These are phyloP conservation scores for Nicotiana obtusifolia DNA, from an alignment of 257 asterid species.

Conservation along the genomic window DNA sequence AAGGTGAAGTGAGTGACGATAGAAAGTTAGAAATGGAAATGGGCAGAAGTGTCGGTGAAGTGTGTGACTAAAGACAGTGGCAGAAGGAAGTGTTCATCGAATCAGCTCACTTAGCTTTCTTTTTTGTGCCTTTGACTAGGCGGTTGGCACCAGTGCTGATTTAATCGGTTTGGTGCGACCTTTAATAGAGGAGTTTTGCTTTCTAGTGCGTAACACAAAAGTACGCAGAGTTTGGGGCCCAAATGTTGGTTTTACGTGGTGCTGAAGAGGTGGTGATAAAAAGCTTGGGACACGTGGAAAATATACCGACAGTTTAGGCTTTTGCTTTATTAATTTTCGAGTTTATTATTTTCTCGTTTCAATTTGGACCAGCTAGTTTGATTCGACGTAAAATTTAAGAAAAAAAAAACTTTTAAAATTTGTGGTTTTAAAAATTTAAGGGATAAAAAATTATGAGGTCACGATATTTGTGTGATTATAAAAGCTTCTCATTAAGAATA, in stretches of 20 bases:
- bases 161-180: conserved; percentile 3
- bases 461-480: no score
- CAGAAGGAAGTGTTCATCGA: not conserved
- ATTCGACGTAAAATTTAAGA: no score
- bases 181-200: not conserved
- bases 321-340: not conserved
- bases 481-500: no score
- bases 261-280: not conserved
- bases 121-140: not conserved
- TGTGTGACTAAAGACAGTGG: not conserved
- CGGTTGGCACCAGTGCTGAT: not conserved
- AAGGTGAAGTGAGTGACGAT: conserved; percentile 11
- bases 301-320: not conserved
- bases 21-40: not conserved
- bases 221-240: not conserved
- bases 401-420: no score
- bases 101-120: not conserved
- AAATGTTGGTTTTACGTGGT: not conserved
- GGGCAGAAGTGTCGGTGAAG: not conserved
- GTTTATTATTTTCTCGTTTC: not conserved
- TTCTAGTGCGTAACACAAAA: not conserved
- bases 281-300: conserved; percentile 1
- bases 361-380: no score
- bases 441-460: no score
- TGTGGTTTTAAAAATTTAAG: no score